Evolutionary conservation across 106 monocot species (phyloP).

Genomic region (Platanthera guangdongensis): DNA sequence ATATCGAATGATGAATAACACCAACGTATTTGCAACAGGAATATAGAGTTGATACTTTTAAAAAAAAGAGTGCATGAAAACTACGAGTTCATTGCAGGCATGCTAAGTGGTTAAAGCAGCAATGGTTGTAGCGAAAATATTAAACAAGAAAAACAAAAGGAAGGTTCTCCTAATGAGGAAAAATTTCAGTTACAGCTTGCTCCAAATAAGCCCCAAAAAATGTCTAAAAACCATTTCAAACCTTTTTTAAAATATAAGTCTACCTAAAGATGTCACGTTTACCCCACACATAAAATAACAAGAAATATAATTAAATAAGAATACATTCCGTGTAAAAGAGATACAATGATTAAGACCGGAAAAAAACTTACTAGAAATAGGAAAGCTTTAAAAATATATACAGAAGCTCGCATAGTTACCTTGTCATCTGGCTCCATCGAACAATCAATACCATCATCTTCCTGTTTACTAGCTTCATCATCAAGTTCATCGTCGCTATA

Average conservation of each 20-base stretch:
- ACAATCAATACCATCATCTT: conserved; percentile 23
- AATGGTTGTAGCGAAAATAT: neutral
- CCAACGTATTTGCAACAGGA: neutral
- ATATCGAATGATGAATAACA: neutral
- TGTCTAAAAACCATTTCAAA: neutral
- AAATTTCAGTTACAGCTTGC: neutral
- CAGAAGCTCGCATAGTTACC: neutral
- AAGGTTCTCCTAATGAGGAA: neutral
- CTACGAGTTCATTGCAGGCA: neutral
- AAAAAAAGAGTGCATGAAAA: neutral
- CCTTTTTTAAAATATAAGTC: neutral
- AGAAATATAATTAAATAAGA: neutral
- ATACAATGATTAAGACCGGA: neutral
- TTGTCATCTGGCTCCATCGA: conserved; percentile 6
- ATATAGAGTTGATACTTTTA: neutral
- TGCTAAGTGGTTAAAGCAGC: neutral
- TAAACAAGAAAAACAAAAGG: neutral
- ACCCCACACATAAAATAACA: neutral
- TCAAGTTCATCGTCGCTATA: conserved; percentile 92
- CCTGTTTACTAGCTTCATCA: conserved; percentile 35
- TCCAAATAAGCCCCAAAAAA: neutral
- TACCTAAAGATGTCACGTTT: neutral
- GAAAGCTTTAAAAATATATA: no score
- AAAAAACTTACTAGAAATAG: neutral
- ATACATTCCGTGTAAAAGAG: neutral